phyloP scores from a whole-genome alignment of 2,329 filamentous ascomycete species.

The Fusarium sp. region DNA sequence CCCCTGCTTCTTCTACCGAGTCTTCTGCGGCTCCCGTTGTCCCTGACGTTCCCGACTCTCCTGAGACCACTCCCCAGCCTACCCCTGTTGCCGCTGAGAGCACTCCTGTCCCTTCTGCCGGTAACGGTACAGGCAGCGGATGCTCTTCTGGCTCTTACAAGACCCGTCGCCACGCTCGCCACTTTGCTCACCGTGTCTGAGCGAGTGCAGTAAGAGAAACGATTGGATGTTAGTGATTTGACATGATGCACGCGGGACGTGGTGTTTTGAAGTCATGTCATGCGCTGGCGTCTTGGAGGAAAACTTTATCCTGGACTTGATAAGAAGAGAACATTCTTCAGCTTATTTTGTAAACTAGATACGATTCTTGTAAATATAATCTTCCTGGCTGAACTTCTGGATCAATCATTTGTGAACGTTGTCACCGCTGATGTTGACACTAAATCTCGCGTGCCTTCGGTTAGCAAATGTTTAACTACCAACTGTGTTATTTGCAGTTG shows the following conservation, averaged over 20 bases:
- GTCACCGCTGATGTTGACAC: background rate
- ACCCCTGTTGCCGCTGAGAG: background rate
- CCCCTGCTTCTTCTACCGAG: background rate
- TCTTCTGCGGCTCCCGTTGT: background rate
- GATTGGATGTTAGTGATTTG: background rate
- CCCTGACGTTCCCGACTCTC: background rate
- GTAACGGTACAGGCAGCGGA: background rate
- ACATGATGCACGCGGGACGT: constrained; percentile 15
- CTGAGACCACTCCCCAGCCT: background rate
- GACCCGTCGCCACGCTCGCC: constrained; percentile 8
- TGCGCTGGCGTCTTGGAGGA: background rate
- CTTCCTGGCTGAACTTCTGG: background rate
- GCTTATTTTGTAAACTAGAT: background rate
- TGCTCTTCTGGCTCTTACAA: background rate
- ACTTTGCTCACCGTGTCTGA: background rate
- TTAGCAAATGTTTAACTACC: background rate
- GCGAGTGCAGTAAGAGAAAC: background rate
- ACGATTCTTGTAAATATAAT: constrained; percentile 4
- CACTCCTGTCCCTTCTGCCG: background rate
- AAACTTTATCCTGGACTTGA: background rate
- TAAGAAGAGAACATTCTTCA: background rate
- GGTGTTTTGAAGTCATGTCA: constrained; percentile 4
- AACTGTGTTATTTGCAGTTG: too few relatives aligned
- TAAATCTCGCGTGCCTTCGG: background rate
- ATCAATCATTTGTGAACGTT: fast-evolving